These are phyloP conservation scores for Cryphonectria carpinicola DNA, from an alignment of 2,329 filamentous ascomycete species.

Conservation along the genomic window DNA sequence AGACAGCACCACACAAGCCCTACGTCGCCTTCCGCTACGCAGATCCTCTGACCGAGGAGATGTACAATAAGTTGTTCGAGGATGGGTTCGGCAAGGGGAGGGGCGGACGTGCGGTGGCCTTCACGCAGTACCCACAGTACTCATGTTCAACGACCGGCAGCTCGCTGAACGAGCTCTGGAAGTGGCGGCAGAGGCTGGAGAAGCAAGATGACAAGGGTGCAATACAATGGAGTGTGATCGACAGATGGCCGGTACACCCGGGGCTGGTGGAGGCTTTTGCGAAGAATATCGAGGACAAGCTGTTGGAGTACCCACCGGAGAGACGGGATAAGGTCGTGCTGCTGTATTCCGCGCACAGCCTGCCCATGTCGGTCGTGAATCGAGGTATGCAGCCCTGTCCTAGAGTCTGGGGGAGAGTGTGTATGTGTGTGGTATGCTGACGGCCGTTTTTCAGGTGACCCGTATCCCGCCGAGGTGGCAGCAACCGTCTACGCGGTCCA, in stretches of 20 bases:
- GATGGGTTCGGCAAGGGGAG: constrained; percentile 91
- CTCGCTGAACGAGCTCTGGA: constrained; percentile 96
- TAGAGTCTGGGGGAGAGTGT: background rate
- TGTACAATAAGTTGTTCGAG: constrained; percentile 79
- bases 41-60: constrained; percentile 89
- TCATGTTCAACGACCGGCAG: constrained; percentile 97
- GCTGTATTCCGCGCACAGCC: constrained; percentile 91
- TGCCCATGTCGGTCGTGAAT: constrained; percentile 98
- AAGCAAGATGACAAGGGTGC: constrained; percentile 66
- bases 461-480: constrained; percentile 93
- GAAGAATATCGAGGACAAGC: constrained; percentile 83
- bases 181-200: constrained; percentile 88
- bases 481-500: constrained; percentile 98
- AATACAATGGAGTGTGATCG: constrained; percentile 96
- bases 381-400: constrained; percentile 59
- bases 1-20: constrained; percentile 94
- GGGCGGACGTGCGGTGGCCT: constrained; percentile 92
- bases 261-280: constrained; percentile 92
- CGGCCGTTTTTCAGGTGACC: constrained; percentile 66
- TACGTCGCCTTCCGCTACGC: constrained; percentile 98
- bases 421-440: constrained; percentile 34
- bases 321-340: constrained; percentile 79
- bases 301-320: constrained; percentile 83
- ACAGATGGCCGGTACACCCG: constrained; percentile 91
- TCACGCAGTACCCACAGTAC: constrained; percentile 98